These are phyloP conservation scores for Suillus cothurnatus DNA, from an alignment of 768 basidiomycete genomes.

Conservation along the genomic window DNA sequence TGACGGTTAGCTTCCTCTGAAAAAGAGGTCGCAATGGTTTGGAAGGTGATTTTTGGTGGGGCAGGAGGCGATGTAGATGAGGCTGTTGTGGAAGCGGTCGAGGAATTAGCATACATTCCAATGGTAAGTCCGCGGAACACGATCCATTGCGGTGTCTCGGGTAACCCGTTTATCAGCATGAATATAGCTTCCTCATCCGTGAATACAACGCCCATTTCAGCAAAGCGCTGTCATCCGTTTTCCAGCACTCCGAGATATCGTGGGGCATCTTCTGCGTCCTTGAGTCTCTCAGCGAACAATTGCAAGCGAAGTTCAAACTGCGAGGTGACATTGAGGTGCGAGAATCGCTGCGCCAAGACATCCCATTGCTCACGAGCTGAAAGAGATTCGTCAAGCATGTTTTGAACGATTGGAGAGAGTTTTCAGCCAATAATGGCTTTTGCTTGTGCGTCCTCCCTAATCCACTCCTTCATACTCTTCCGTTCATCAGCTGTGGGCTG, in stretches of 20 bases:
- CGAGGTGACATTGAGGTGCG: neutral
- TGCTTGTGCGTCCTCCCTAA: neutral
- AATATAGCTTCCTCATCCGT: too few relatives aligned
- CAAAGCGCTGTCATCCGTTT: neutral
- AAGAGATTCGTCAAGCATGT: accelerated
- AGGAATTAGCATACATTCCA: too few relatives aligned
- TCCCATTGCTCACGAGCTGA: neutral
- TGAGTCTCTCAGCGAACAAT: neutral
- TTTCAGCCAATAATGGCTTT: constrained; percentile 8
- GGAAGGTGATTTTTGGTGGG: too few relatives aligned
- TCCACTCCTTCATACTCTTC: neutral
- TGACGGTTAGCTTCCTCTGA: too few relatives aligned
- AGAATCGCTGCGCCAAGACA: neutral
- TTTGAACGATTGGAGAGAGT: accelerated
- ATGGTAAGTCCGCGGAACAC: too few relatives aligned
- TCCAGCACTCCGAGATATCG: neutral
- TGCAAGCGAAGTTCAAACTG: neutral
- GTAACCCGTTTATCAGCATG: too few relatives aligned
- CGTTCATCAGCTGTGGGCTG: too few relatives aligned
- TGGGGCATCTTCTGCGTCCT: neutral
- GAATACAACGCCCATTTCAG: neutral
- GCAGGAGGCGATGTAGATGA: too few relatives aligned
- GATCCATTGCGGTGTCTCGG: too few relatives aligned
- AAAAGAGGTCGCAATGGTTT: too few relatives aligned
- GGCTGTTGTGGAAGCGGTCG: too few relatives aligned